These are phyloP conservation scores for Pichia sp. DNA, from an alignment of 1,139 yeast genomes.

Conservation along the genomic window DNA sequence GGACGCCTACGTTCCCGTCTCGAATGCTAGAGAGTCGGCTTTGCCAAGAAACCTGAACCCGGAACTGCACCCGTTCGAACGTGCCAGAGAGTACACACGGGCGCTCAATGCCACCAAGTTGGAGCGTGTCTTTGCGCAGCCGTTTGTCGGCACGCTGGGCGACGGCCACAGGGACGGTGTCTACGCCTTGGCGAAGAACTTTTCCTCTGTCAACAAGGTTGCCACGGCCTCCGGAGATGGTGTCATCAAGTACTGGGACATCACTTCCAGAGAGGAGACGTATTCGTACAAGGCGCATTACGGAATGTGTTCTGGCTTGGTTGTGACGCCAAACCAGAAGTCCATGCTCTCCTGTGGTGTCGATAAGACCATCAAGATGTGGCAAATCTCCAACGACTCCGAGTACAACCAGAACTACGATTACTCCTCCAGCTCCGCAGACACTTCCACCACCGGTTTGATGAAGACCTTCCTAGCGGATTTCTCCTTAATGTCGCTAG, in stretches of 20 bases:
- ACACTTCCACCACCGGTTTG: constrained; percentile 40
- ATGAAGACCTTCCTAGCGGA: constrained; percentile 78
- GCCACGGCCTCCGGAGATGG: constrained; percentile 98
- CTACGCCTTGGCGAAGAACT: constrained; percentile 81
- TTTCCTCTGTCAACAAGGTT: constrained; percentile 60
- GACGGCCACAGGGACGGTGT: constrained; percentile 95
- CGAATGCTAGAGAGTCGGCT: constrained; percentile 83
- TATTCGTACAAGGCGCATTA: constrained; percentile 83
- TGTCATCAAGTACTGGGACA: constrained; percentile 87
- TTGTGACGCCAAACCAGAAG: constrained; percentile 66
- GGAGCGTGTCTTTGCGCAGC: constrained; percentile 96
- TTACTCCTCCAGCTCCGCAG: constrained; percentile 33
- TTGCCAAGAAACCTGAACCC: constrained; percentile 90
- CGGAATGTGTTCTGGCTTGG: constrained; percentile 83
- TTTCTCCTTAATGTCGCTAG: constrained; percentile 79
- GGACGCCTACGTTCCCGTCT: constrained; percentile 86
- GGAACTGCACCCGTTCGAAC: constrained; percentile 91
- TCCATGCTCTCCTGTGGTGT: constrained; percentile 77
- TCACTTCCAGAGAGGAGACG: constrained; percentile 66
- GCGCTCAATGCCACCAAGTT: constrained; percentile 93
- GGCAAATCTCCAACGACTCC: constrained; percentile 56
- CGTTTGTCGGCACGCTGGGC: constrained; percentile 92
- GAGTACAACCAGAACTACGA: constrained; percentile 22
- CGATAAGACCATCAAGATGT: constrained; percentile 82
- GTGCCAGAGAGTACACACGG: constrained; percentile 93